Percentiles rank a stretch among this genome's conserved stretches.
These are phyloP conservation scores for Gracilaria caudata DNA, from an alignment of 23 red algal genomes.

Conservation along the genomic window DNA sequence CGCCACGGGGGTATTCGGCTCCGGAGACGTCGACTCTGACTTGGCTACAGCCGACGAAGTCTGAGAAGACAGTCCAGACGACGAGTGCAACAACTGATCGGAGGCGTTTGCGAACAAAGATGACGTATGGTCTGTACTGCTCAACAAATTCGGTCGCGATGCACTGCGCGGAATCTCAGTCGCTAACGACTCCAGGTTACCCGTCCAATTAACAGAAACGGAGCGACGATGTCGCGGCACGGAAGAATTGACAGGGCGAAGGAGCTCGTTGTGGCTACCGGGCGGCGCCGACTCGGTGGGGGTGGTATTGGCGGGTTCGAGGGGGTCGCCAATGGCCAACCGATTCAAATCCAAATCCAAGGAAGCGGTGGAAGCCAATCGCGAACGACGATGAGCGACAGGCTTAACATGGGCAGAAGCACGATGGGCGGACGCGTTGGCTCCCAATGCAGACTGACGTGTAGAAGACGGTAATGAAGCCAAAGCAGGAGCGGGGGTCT, in stretches of 20 bases:
- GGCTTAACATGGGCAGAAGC: slow-evolving; percentile 10
- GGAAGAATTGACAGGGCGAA: not conserved
- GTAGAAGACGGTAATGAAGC: slow-evolving; percentile 1
- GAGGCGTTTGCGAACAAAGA: slow-evolving; percentile 12
- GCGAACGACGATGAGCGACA: slow-evolving; percentile 40
- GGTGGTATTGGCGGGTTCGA: not conserved
- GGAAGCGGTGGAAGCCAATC: slow-evolving; percentile 48
- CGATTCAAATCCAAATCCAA: slow-evolving; percentile 56
- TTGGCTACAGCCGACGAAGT: slow-evolving; percentile 10
- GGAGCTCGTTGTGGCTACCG: slow-evolving; percentile 1
- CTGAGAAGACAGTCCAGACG: slow-evolving; percentile 28
- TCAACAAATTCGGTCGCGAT: slow-evolving; percentile 37
- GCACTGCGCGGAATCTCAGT: slow-evolving; percentile 39
- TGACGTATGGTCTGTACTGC: not conserved
- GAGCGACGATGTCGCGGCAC: slow-evolving; percentile 50
- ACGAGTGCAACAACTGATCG: slow-evolving; percentile 25
- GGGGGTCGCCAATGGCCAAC: not conserved
- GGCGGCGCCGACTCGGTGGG: not conserved
- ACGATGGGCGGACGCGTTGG: slow-evolving; percentile 8
- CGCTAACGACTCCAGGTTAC: slow-evolving; percentile 25
- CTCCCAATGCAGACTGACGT: not conserved
- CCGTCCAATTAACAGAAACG: slow-evolving; percentile 67
- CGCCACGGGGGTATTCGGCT: not conserved
- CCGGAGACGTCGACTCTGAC: slow-evolving; percentile 10
- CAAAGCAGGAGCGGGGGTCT: slow-evolving; percentile 65